Evolutionary conservation across 2,329 filamentous ascomycete genomes (phyloP), one percentile per base, ranked within the genome.

Genomic region (Ophiocordyceps robertsii): DNA sequence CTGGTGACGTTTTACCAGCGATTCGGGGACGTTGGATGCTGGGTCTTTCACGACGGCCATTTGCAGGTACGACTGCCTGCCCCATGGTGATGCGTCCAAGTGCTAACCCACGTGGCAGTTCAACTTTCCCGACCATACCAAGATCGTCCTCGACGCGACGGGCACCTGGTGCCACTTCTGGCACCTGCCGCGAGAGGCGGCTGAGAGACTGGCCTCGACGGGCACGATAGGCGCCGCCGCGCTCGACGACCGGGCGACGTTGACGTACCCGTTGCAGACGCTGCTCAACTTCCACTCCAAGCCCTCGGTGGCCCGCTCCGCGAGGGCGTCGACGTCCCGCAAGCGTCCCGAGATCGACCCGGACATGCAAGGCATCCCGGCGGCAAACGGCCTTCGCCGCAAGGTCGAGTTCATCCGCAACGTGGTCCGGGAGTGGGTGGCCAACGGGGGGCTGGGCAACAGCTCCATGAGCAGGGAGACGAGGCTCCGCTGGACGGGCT

Each of bases 91-190:
- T n/a, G n/a, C n/a, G n/a, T n/a, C n/a, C n/a, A n/a, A n/a, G n/a
- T n/a, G n/a, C n/a, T n/a, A 19, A 33, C 11, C 17, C 37, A n/a
- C 30, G n/a, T 13, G 40, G 13, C 44, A 87, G 75, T 84, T 90
- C 63, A 90, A 92, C 63, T 92, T 92, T 59, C 84, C 85, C 3
- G 85, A 92, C 51, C 85, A 92, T 59, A 90, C 85, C 45, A 92
- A 92, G 63, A 75, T 92, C 43, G 81, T 90, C 12, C 65, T 92
- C 24, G 84, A 86, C 44, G 66, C 80, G 1, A 75, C 82, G 29
- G 84, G 82, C n/a, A 77, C 73, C 1, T 82, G 79, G 70, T 82
- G 83, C 51, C 82, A 85, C 56, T 86, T 88, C 56, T 84, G 84
- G 65, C 81, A 85, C 53, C 74, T 89, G 17, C 77, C 82, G 0